A percentile compares a stretch with the other conserved stretches of the same genome.
These are phyloP conservation scores for Ophiocordyceps camponoti-floridani DNA, from an alignment of 2,329 filamentous ascomycete genomes.

Conservation along the genomic window DNA sequence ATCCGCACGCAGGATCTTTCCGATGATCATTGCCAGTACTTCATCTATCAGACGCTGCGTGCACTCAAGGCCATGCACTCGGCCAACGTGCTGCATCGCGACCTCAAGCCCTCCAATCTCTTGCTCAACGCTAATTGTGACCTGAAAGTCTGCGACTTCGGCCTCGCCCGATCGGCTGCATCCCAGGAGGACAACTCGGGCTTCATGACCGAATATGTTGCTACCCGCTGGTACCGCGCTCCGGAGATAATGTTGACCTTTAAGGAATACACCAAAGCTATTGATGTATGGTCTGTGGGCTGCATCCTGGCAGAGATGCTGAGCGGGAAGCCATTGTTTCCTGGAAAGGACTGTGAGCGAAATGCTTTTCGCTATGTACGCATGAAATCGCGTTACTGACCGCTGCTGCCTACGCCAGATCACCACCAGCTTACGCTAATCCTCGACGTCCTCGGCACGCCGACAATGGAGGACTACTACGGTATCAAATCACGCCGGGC, in stretches of 20 bases:
- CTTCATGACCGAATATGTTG: conserved; percentile 99
- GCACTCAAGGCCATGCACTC: conserved; percentile 99
- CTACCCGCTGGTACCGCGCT: conserved; percentile 95
- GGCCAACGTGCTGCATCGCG: conserved; percentile 90
- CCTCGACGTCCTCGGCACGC: conserved; percentile 89
- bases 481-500: conserved; percentile 97
- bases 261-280: conserved; percentile 99
- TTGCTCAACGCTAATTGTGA: conserved; percentile 97
- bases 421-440: conserved; percentile 97
- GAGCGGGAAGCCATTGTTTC: conserved; percentile 93
- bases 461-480: conserved; percentile 99
- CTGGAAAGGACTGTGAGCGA: conserved; percentile 95
- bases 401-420: conserved; percentile 31
- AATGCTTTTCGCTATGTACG: neutral
- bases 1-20: conserved; percentile 97
- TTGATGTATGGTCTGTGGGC: conserved; percentile 97
- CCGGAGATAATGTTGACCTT: conserved; percentile 99
- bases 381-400: neutral
- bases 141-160: conserved; percentile 97
- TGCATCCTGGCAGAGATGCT: conserved; percentile 98
- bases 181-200: conserved; percentile 99
- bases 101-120: conserved; percentile 93
- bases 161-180: conserved; percentile 83
- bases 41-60: conserved; percentile 97
- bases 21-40: conserved; percentile 99